Evolutionary conservation across 2,329 filamentous ascomycete species (phyloP).

Genomic region (Hansfordia pulvinata): DNA sequence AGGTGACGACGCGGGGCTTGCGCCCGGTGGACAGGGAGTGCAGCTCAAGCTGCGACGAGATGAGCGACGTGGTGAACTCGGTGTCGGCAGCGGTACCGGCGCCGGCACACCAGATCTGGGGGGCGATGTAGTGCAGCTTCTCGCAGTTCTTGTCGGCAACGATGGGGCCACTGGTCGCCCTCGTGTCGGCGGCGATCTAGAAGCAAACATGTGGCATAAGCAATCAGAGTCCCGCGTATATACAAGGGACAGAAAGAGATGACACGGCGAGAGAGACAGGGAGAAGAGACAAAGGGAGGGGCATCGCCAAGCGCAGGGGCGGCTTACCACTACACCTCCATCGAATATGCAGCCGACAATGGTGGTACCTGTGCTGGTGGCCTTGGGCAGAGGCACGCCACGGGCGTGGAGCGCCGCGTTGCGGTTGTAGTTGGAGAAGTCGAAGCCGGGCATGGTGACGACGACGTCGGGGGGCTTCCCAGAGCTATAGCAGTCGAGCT

Average conservation of each 20-base stretch:
- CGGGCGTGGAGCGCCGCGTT: constrained; percentile 90
- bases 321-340: constrained; percentile 80
- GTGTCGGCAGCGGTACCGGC: constrained; percentile 96
- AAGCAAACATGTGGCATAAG: not conserved
- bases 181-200: constrained; percentile 92
- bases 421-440: constrained; percentile 99
- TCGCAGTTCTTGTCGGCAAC: constrained; percentile 99
- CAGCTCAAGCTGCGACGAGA: constrained; percentile 96
- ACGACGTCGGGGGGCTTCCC: constrained; percentile 3
- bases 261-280: too few species aligned
- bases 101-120: constrained; percentile 98
- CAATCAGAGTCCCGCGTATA: not conserved
- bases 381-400: constrained; percentile 90
- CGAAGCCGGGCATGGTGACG: constrained; percentile 74
- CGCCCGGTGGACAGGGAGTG: constrained; percentile 93
- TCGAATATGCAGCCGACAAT: constrained; percentile 97
- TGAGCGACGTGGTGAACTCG: constrained; percentile 96
- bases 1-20: constrained; percentile 92
- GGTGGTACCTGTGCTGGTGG: constrained; percentile 95
- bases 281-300: too few species aligned
- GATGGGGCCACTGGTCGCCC: constrained; percentile 93
- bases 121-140: constrained; percentile 97
- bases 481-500: too few species aligned
- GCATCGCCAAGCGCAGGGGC: too few species aligned
- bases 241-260: not conserved